Evolutionary conservation across 139 green algal species (phyloP), one percentile per base, ranked within the genome.

Genomic region (Chlorella sp.): DNA sequence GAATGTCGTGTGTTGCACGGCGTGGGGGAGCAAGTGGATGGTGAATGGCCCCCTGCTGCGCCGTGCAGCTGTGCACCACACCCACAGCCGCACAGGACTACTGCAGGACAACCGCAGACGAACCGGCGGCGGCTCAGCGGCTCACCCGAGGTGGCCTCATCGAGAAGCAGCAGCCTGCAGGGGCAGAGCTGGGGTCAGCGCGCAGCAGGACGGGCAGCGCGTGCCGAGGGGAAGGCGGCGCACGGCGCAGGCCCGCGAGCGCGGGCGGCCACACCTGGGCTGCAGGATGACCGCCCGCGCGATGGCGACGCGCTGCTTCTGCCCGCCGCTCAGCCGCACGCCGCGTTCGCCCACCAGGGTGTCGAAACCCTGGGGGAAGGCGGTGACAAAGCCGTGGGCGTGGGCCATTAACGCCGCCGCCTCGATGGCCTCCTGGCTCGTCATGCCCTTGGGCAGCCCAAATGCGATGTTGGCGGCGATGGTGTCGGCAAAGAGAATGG

Each of bases 141-240:
- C n/a, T n/a, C n/a, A n/a, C n/a, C n/a, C 3, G 71, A 88, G 0
- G 93, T 97, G 21, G 93, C 93, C 80, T 97, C 93, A 70, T 96
- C 91, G 61, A 96, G 82, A 48, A 97, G 83, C 59, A 95, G 74
- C 63, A 95, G 79, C 40, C 63, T 77, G 14, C 89, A 43, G 21
- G 60, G 60, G 15, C 38, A 68, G 38, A 8, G 31, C 59, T 7
- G 31, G 29, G 5, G 9, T 27, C 6, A 41, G 9, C 29, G 8
- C 29, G 14, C 2, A 55, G 6, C 2, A 58, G 25, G 27, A 55
- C 21, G 35, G 36, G 21, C 63, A 53, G 41, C 63, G 35, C 40
- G 8, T 55, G 8, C 62, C 6, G 8, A 12, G 5, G 14, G 12
- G 21, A 53, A 27, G 33, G 25, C 25, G 3, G 17, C 31, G 1